Conservation (phyloP, 2,329 filamentous ascomycete species). For the Emergomyces orientalis region DNA sequence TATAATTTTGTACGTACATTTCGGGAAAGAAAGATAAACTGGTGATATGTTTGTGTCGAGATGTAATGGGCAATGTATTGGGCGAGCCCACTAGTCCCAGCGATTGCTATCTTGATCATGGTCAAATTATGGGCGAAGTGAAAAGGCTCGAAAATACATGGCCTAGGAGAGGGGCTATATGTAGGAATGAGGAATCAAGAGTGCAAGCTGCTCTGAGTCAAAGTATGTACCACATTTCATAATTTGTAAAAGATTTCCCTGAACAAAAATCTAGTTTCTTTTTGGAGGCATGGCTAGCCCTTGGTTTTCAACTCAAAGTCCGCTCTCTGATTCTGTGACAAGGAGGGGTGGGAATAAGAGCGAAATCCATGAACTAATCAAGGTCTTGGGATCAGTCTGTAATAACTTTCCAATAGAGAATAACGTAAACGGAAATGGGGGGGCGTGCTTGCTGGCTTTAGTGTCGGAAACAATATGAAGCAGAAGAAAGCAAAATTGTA, state of each 20-base stretch:
- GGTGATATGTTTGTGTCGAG: slow-evolving; percentile 52
- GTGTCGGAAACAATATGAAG: not conserved
- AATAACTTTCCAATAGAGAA: not conserved
- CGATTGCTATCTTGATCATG: slow-evolving; percentile 54
- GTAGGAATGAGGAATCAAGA: not conserved
- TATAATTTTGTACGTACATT: slow-evolving; percentile 37
- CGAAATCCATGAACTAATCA: not conserved
- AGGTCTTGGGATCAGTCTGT: not conserved
- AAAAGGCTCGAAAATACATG: not conserved
- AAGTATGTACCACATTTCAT: not conserved
- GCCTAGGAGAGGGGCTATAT: not conserved
- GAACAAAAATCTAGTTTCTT: not conserved
- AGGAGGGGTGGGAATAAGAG: not conserved
- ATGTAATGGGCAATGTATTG: slow-evolving; percentile 51
- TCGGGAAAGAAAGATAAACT: slow-evolving; percentile 61
- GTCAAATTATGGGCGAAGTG: slow-evolving; percentile 12
- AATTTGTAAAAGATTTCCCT: not conserved
- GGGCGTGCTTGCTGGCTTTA: not conserved
- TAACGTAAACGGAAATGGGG: not conserved
- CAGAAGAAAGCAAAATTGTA: not conserved
- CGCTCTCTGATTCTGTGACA: not conserved
- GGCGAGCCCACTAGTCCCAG: slow-evolving; percentile 52
- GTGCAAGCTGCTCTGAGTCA: not conserved
- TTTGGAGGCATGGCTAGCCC: not conserved
- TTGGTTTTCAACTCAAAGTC: not conserved